Base-by-base conservation (phyloP, 1,284 basidiomycete species). In the Sporisorium exsertum region DNA sequence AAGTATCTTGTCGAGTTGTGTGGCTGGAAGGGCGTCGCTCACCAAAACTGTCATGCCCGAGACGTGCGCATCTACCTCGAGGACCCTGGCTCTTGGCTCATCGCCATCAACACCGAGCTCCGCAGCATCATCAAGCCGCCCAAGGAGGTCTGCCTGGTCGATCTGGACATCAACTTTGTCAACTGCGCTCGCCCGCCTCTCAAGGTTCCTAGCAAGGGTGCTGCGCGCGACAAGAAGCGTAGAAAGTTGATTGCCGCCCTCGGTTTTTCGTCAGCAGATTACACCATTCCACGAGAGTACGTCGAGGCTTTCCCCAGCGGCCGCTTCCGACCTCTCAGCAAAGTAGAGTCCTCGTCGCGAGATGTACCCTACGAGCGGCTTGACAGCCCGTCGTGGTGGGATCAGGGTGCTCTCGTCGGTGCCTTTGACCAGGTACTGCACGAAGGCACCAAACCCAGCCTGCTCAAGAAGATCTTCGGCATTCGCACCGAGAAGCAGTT, bases 241-340 rank as follows among this genome's bases (percentile, higher is more conserved):
- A 91, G 91, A 80, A 90, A 89, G 79, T 88, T 98, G 10, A 60
- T 79, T 32, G 57, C 72, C 12, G 81, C 77, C 35, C 66, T 83
- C 47, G 74, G 73, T 54, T 79, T 77, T 33, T 72, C 72, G 3
- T 72, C 65, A 4, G 72, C 60, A 20, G 81, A 83, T 55, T 78
- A 77, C 58, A 59, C 61, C 50, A 80, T 77, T 7, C 88, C 88
- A 2, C 76, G 84, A 70, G 95, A 97, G 86, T 93, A 96, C 88
- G 94, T 95, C 83, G 93, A 97, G 82, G 94, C 95, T 3, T 97
- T 96, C 87, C 94, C 95, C 4, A 93, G 92, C 2, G 94, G 94
- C 33, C 79, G 84, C 46, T 88, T 88, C 83, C 79, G 87, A 7
- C 87, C 87, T 18, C 84, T 88, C 35, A 80, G 58, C 73, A 52